Conservation (phyloP, 2,329 filamentous ascomycete genomes). For the Botrytis cinerea region DNA sequence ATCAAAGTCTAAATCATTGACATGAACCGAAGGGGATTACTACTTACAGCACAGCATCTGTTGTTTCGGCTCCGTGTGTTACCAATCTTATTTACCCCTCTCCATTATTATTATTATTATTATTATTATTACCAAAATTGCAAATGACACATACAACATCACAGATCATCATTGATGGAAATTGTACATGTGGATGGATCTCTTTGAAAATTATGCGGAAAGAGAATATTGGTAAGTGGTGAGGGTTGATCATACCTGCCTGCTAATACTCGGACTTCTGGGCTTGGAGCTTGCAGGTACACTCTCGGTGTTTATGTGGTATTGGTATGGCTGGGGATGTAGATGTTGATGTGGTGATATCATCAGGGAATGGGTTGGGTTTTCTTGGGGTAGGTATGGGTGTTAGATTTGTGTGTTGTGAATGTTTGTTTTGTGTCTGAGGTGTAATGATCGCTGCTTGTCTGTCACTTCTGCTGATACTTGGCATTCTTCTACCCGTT, state of each 20-base stretch:
- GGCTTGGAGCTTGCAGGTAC: not conserved
- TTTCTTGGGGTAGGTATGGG: not conserved
- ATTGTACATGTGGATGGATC: not conserved
- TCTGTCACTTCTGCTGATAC: not conserved
- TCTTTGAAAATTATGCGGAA: not conserved
- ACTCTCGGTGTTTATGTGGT: too few species aligned
- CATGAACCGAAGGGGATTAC: not conserved
- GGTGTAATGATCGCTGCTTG: not conserved
- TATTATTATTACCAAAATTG: too few species aligned
- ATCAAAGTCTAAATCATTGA: not conserved
- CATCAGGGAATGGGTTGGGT: too few species aligned
- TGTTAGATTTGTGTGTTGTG: not conserved
- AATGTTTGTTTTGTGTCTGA: not conserved
- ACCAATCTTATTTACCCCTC: not conserved
- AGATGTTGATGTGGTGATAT: not conserved
- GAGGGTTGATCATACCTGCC: not conserved
- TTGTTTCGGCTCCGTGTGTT: not conserved
- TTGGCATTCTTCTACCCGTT: not conserved
- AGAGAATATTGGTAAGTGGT: not conserved
- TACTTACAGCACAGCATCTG: not conserved
- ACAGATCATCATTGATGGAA: not conserved
- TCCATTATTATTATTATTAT: not conserved
- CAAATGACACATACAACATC: not conserved
- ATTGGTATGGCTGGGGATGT: too few species aligned
- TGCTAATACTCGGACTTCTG: not conserved